phyloP scores from a whole-genome alignment of 139 green algal species.

The Marvania coccoides region DNA sequence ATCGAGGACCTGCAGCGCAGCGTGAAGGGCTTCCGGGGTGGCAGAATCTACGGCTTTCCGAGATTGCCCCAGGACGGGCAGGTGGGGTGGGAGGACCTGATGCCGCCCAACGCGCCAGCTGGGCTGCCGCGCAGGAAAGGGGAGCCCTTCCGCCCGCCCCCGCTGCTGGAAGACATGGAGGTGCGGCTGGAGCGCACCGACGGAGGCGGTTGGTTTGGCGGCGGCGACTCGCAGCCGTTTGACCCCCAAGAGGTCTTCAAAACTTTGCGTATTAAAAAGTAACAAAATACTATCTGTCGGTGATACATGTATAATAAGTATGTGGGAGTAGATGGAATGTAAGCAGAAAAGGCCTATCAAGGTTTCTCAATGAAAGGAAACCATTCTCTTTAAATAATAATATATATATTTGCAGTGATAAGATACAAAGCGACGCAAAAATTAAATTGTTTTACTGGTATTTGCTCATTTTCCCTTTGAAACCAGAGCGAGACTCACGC shows the following conservation, averaged over 20 bases:
- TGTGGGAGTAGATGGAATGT: no score
- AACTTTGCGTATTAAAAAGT: neutral
- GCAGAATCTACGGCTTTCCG: conserved; percentile 16
- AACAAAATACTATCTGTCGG: neutral
- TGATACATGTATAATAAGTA: no score
- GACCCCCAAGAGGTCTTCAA: neutral
- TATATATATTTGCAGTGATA: no score
- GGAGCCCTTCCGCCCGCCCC: conserved; percentile 3
- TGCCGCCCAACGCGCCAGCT: conserved; percentile 26
- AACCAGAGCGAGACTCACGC: no score
- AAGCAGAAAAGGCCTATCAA: no score
- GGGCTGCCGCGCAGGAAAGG: neutral
- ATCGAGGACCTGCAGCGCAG: conserved; percentile 9
- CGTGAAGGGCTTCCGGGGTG: conserved; percentile 6
- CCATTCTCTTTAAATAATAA: no score
- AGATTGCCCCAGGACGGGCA: neutral
- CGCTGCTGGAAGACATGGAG: conserved; percentile 33
- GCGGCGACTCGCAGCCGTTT: neutral
- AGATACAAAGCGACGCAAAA: no score
- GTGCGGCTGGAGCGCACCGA: conserved; percentile 14
- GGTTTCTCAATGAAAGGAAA: no score
- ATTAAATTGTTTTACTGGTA: no score
- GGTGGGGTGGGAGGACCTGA: conserved; percentile 1
- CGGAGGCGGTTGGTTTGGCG: neutral
- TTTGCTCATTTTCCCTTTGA: no score